These are phyloP conservation scores for Ogataea hybrid DNA, from an alignment of 1,139 yeast species.

Conservation along the genomic window DNA sequence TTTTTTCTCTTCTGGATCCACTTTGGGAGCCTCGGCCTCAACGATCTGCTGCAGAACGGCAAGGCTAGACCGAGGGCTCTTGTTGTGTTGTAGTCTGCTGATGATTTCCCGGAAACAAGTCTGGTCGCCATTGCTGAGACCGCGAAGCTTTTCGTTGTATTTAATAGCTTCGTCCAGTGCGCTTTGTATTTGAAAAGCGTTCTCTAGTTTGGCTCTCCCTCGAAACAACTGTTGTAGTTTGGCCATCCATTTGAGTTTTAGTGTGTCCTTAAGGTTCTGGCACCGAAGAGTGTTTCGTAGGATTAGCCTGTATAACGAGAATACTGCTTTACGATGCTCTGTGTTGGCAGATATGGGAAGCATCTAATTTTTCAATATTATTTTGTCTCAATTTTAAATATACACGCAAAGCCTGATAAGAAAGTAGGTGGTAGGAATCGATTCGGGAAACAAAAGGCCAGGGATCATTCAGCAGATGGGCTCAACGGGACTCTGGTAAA, in stretches of 20 bases:
- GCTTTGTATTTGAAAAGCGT: background rate
- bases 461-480: too few relatives aligned
- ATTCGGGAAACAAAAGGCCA: too few relatives aligned
- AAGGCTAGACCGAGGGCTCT: background rate
- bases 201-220: background rate
- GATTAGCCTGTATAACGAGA: conserved; percentile 3
- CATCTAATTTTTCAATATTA: background rate
- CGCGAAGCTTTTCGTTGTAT: conserved; percentile 1
- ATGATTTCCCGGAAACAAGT: background rate
- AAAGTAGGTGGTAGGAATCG: too few relatives aligned
- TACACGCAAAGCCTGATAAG: too few relatives aligned
- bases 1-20: conserved; percentile 1
- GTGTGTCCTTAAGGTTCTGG: conserved; percentile 1
- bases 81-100: background rate
- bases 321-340: conserved; percentile 2
- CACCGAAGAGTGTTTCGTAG: conserved; percentile 8
- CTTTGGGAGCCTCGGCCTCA: conserved; percentile 3
- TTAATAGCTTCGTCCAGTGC: background rate
- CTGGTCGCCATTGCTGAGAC: conserved; percentile 3
- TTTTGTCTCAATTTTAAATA: background rate
- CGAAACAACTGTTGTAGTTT: conserved; percentile 2
- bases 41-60: conserved; percentile 1
- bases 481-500: too few relatives aligned
- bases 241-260: background rate
- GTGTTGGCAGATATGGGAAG: background rate